phyloP scores from a whole-genome alignment of 2,329 filamentous ascomycete species.

The Stachybotrys chartarum region DNA sequence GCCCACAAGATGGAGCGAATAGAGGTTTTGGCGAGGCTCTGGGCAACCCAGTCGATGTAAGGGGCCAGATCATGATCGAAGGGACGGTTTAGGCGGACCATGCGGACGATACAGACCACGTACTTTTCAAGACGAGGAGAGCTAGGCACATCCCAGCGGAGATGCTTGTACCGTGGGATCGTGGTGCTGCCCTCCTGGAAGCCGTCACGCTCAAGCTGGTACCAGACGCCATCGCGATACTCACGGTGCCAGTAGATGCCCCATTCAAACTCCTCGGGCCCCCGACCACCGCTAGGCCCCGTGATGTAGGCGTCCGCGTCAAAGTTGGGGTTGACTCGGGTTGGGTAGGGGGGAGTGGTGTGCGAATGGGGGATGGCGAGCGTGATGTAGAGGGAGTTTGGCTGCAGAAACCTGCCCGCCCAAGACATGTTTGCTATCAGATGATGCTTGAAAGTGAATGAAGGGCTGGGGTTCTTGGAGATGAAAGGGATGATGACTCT shows the following conservation, averaged over 20 bases:
- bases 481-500: no score
- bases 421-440: conserved; percentile 7
- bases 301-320: conserved; percentile 11
- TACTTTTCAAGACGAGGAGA: conserved; percentile 19
- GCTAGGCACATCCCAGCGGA: conserved; percentile 8
- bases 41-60: conserved; percentile 25
- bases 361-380: conserved; percentile 11
- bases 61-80: conserved; percentile 12
- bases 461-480: no score
- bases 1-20: conserved; percentile 21
- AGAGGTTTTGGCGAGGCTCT: conserved; percentile 13
- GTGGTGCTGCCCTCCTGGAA: neutral
- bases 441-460: no score
- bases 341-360: neutral
- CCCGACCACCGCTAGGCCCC: conserved; percentile 9
- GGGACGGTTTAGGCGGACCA: conserved; percentile 11
- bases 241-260: conserved; percentile 26
- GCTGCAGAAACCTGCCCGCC: conserved; percentile 10
- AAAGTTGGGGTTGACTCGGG: conserved; percentile 5
- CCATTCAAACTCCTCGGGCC: conserved; percentile 25
- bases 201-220: conserved; percentile 8
- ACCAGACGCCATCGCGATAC: conserved; percentile 18
- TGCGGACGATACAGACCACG: conserved; percentile 22
- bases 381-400: conserved; percentile 16
- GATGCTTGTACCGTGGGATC: neutral